Percentiles rank a stretch among this genome's conserved stretches.
Conservation (phyloP, 257 asterid genomes). For the Nicotiana tomentosiformis region DNA sequence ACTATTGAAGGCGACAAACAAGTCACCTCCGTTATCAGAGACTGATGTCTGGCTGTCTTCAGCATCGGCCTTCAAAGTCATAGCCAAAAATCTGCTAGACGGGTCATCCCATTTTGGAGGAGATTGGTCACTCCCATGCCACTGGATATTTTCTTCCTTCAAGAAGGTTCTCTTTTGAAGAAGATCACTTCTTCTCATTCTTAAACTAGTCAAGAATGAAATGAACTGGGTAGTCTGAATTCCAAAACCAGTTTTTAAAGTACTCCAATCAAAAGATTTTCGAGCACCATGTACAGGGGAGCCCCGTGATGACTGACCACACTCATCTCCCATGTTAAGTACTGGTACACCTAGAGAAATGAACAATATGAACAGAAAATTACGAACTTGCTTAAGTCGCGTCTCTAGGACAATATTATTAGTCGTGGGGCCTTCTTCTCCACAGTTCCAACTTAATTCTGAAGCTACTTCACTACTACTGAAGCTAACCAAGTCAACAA, state of each 20-base stretch:
- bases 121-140: constrained; percentile 55
- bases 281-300: constrained; percentile 42
- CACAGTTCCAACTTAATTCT: constrained; percentile 84
- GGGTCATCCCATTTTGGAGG: constrained; percentile 71
- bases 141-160: constrained; percentile 54
- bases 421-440: constrained; percentile 81
- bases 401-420: constrained; percentile 51
- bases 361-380: constrained; percentile 62
- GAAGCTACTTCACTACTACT: constrained; percentile 38
- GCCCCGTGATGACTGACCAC: constrained; percentile 74
- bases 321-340: constrained; percentile 97
- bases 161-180: constrained; percentile 59
- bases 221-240: constrained; percentile 52
- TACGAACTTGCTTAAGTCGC: constrained; percentile 78
- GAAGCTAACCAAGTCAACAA: constrained; percentile 89
- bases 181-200: constrained; percentile 59
- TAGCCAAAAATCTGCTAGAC: constrained; percentile 55
- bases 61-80: constrained; percentile 55
- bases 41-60: constrained; percentile 11
- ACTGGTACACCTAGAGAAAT: constrained; percentile 83
- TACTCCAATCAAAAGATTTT: constrained; percentile 58
- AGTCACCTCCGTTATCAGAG: constrained; percentile 30
- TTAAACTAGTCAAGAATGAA: constrained; percentile 63
- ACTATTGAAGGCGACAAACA: constrained; percentile 67
- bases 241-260: constrained; percentile 52